phyloP scores from a whole-genome alignment of 2,329 filamentous ascomycete genomes.

The Trichoderma arundinaceum region DNA sequence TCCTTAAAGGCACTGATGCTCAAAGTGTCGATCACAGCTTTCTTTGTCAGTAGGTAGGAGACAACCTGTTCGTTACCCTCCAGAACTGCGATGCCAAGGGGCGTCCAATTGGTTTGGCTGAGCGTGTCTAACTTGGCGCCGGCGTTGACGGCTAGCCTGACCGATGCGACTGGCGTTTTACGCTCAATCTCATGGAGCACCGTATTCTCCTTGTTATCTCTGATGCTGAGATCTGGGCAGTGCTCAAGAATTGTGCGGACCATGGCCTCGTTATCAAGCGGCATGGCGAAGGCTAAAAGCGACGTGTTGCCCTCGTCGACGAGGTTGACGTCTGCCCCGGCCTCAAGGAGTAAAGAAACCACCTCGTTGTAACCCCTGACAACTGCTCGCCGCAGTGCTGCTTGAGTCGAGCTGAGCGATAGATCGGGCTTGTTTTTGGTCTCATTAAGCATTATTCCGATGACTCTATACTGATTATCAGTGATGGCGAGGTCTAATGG shows the following conservation, averaged over 20 bases:
- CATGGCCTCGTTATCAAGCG: not conserved
- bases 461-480: not conserved
- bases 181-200: not conserved
- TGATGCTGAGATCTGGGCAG: not conserved
- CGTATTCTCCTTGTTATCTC: not conserved
- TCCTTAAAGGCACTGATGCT: not conserved
- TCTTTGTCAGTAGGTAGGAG: not conserved
- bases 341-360: conserved; percentile 4
- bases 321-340: conserved; percentile 1
- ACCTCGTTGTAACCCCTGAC: not conserved
- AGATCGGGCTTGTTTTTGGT: conserved; percentile 6
- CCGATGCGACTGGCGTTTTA: not conserved
- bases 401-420: not conserved
- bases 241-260: not conserved
- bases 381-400: not conserved
- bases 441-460: conserved; percentile 13
- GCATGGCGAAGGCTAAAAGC: not conserved
- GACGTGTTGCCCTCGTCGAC: not conserved
- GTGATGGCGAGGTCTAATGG: not conserved
- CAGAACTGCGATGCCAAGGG: not conserved
- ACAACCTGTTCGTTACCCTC: not conserved
- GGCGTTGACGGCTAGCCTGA: conserved; percentile 3
- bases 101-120: not conserved
- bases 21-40: not conserved
- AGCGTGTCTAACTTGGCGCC: not conserved